These are phyloP conservation scores for Forsythia suspensa DNA, from an alignment of 257 asterid species.

Conservation along the genomic window DNA sequence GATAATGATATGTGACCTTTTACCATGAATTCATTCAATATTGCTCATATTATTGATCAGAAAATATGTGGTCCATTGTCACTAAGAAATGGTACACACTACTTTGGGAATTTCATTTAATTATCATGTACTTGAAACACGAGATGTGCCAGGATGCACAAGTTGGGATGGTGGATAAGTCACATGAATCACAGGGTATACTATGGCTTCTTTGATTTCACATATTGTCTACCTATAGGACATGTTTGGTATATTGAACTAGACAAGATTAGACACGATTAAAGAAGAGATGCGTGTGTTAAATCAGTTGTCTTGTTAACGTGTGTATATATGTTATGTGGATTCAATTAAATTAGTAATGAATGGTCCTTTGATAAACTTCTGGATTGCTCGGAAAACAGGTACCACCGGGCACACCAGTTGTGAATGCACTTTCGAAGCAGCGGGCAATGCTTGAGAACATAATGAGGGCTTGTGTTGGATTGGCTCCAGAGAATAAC, in stretches of 20 bases:
- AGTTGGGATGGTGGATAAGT: background rate
- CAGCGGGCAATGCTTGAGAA: constrained; percentile 98
- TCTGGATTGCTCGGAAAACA: constrained; percentile 28
- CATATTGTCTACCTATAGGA: background rate
- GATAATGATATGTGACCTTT: background rate
- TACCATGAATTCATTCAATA: background rate
- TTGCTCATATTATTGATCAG: background rate
- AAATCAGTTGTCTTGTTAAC: background rate
- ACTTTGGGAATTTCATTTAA: background rate
- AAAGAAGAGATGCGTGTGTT: background rate
- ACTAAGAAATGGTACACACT: background rate
- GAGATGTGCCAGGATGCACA: background rate
- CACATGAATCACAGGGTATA: background rate
- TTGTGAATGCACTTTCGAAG: constrained; percentile 93
- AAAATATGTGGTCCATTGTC: constrained; percentile 7
- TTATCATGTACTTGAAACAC: background rate
- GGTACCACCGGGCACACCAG: constrained; percentile 99
- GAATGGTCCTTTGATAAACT: background rate
- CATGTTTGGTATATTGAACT: background rate
- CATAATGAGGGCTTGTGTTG: constrained; percentile 95
- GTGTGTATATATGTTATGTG: background rate
- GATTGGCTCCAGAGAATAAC: constrained; percentile 98
- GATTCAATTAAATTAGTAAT: background rate
- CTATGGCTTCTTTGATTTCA: no score
- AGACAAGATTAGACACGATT: background rate